phyloP scores from a whole-genome alignment of 768 basidiomycete genomes.

The Tephrocybe sp. region DNA sequence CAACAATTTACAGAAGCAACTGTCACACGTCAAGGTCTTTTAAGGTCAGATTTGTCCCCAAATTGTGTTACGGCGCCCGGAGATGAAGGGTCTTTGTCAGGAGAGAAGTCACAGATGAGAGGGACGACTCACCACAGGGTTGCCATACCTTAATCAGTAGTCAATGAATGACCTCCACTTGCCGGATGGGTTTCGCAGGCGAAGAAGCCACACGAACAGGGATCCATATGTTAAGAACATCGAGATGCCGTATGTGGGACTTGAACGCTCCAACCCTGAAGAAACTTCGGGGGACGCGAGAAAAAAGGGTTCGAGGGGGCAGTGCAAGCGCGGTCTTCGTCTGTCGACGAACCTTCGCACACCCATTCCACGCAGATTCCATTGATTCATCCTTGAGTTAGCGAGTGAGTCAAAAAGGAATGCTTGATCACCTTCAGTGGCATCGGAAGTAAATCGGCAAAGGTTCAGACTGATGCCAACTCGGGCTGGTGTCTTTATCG shows the following conservation, averaged over 20 bases:
- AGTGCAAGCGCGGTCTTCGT: neutral
- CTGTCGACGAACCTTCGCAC: neutral
- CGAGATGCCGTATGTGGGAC: conserved; percentile 8
- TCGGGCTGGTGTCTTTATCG: neutral
- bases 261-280: conserved; percentile 7
- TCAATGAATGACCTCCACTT: conserved; percentile 2
- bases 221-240: conserved; percentile 4
- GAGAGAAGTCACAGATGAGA: neutral
- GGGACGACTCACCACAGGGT: conserved; percentile 3
- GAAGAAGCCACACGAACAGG: neutral
- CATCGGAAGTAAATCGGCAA: conserved; percentile 9
- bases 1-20: too few relatives aligned
- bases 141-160: conserved; percentile 1
- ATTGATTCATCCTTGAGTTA: too few relatives aligned
- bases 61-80: neutral
- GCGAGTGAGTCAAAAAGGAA: too few relatives aligned
- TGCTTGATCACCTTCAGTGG: too few relatives aligned
- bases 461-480: conserved; percentile 5
- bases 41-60: neutral
- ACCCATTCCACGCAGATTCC: neutral
- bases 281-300: conserved; percentile 4
- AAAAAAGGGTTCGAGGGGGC: neutral
- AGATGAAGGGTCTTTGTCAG: conserved; percentile 7
- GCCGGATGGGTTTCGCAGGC: conserved; percentile 11
- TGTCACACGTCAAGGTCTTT: too few relatives aligned